phyloP scores from a whole-genome alignment of 176 grass and related monocot genomes.

The Panicum miliaceum region DNA sequence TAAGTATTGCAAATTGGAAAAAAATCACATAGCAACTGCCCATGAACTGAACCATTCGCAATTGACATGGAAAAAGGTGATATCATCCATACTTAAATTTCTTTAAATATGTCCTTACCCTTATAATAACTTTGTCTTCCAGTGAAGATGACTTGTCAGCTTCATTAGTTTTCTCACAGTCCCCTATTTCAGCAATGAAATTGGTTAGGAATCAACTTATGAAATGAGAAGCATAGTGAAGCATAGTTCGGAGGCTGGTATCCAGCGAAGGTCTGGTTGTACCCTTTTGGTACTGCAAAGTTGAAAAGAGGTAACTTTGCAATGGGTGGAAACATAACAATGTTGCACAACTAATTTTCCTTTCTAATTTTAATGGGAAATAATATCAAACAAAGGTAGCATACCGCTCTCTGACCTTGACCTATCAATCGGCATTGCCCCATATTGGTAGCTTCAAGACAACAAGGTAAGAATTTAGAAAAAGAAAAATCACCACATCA shows the following conservation, averaged over 20 bases:
- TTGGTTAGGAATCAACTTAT: background rate
- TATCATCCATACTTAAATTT: background rate
- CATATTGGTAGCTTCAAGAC: constrained; percentile 16
- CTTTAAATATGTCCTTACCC: background rate
- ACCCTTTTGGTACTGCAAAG: no score
- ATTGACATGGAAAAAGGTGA: background rate
- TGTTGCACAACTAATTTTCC: background rate
- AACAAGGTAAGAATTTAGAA: background rate
- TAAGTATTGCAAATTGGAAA: background rate
- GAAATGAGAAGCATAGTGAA: no score
- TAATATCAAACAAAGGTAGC: background rate
- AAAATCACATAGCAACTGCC: background rate
- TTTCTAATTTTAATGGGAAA: background rate
- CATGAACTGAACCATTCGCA: background rate
- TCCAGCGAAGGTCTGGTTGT: no score
- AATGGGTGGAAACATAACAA: background rate
- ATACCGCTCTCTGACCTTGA: background rate
- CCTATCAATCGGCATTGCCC: background rate
- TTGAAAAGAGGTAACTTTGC: background rate
- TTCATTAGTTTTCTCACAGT: background rate
- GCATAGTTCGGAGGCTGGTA: no score
- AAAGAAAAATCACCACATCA: background rate
- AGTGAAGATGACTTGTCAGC: background rate
- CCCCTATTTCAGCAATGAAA: background rate
- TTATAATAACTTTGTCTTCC: background rate